phyloP scores from a whole-genome alignment of 208 protist species.

The Tritrichomonas foetus region DNA sequence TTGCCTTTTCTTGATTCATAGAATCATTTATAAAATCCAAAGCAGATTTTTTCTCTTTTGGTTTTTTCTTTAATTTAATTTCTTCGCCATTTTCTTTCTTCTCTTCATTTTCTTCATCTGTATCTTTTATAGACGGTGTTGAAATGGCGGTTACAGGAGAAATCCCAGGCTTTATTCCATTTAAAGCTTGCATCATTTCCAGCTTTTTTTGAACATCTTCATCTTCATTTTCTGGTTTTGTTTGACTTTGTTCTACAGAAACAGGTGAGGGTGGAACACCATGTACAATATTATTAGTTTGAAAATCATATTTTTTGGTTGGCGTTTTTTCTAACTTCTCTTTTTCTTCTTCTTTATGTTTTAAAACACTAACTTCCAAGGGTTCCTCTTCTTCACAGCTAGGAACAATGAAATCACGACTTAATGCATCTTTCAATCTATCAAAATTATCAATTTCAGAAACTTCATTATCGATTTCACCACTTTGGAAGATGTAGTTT shows the following conservation, averaged over 20 bases:
- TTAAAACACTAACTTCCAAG: background rate
- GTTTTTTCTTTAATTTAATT: background rate
- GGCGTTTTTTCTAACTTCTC: background rate
- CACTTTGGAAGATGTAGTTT: background rate
- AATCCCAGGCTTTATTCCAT: too few relatives aligned
- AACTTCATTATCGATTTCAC: background rate
- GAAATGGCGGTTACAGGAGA: background rate
- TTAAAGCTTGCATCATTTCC: background rate
- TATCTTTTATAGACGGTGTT: background rate
- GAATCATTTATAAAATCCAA: too few relatives aligned
- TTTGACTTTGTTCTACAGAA: background rate
- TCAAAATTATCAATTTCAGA: conserved; percentile 15
- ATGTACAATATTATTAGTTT: background rate
- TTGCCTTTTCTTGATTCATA: too few relatives aligned
- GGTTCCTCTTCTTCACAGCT: background rate
- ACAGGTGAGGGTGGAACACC: background rate
- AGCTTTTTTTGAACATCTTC: background rate
- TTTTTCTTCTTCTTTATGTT: background rate
- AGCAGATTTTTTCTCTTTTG: too few relatives aligned
- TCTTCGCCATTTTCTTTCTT: background rate
- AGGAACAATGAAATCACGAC: background rate
- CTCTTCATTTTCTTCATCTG: background rate
- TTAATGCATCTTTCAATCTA: background rate
- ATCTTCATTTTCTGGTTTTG: background rate
- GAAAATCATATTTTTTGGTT: background rate